Evolutionary conservation across 768 basidiomycete genomes (phyloP).

Genomic region (Leccinum pellstonianum): DNA sequence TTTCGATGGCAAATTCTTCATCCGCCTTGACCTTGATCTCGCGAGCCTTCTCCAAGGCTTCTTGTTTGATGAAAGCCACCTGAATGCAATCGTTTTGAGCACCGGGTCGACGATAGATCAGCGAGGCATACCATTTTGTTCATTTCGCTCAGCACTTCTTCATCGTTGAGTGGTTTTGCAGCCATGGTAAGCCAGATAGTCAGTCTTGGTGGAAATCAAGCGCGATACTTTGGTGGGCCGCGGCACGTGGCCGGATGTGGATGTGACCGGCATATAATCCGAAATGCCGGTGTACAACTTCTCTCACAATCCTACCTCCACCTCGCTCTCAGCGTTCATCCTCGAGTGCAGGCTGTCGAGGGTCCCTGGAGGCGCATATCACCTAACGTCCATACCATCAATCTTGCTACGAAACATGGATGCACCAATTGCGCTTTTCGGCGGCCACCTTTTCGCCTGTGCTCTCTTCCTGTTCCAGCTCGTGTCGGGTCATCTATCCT

Average conservation of each 20-base stretch:
- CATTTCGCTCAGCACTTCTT: conserved; percentile 95
- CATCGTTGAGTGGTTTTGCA: conserved; percentile 82
- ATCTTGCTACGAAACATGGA: conserved; percentile 21
- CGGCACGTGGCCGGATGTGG: background rate
- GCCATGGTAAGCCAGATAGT: conserved; percentile 47
- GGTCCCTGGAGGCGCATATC: background rate
- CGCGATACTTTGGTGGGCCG: too few relatives aligned
- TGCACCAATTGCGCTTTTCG: conserved; percentile 16
- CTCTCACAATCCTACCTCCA: background rate
- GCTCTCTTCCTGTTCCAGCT: conserved; percentile 10
- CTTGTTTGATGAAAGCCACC: conserved; percentile 99
- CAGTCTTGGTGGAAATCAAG: background rate
- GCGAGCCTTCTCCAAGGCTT: conserved; percentile 94
- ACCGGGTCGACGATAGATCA: background rate
- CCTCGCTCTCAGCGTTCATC: too few relatives aligned
- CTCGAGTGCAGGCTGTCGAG: background rate
- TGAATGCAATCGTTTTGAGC: conserved; percentile 31
- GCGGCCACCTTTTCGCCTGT: conserved; percentile 17
- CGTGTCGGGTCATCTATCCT: conserved; percentile 20
- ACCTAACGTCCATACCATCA: background rate
- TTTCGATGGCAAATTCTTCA: conserved; percentile 99
- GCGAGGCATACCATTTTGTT: conserved; percentile 86
- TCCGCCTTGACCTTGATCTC: conserved; percentile 98
- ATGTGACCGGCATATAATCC: background rate
- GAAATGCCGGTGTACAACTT: background rate